Evolutionary conservation across 768 basidiomycete genomes (phyloP).

Genomic region (Trametes villosa): DNA sequence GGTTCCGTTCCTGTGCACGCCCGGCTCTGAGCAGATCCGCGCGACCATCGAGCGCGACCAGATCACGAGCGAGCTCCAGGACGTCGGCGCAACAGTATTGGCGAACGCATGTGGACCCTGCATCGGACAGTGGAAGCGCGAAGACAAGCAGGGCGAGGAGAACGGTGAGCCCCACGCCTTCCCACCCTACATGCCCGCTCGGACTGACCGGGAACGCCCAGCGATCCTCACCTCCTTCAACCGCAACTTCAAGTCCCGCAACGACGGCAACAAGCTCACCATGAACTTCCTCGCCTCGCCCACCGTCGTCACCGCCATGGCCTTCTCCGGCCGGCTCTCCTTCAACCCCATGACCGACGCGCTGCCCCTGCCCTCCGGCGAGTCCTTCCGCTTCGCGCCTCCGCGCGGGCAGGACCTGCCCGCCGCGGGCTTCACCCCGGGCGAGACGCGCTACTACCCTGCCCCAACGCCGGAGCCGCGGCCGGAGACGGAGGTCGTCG

Average conservation of each 20-base stretch:
- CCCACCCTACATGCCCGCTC: neutral
- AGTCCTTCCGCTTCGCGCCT: constrained; percentile 81
- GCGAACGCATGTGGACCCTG: constrained; percentile 99
- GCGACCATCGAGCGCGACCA: constrained; percentile 97
- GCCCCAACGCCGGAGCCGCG: constrained; percentile 70
- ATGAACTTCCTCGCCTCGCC: constrained; percentile 99
- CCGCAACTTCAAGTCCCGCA: constrained; percentile 90
- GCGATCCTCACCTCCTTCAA: constrained; percentile 98
- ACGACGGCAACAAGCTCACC: constrained; percentile 92
- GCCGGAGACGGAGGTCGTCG: constrained; percentile 76
- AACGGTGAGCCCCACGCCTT: constrained; percentile 72
- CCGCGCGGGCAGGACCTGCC: constrained; percentile 89
- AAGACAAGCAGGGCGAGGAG: constrained; percentile 84
- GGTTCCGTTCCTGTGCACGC: constrained; percentile 88
- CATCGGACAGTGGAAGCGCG: constrained; percentile 98
- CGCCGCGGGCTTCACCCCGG: constrained; percentile 76
- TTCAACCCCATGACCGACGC: constrained; percentile 93
- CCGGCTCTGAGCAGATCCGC: constrained; percentile 94
- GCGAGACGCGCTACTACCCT: constrained; percentile 79
- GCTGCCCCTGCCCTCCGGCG: constrained; percentile 66
- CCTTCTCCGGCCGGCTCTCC: constrained; percentile 89
- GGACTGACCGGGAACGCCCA: constrained; percentile 34
- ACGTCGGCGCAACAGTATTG: constrained; percentile 91
- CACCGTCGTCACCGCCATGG: constrained; percentile 96
- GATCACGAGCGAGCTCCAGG: constrained; percentile 78